Percentiles rank a stretch among this genome's conserved stretches.
phyloP scores from a whole-genome alignment of 139 green algal species.

The Chlorella vulgaris region DNA sequence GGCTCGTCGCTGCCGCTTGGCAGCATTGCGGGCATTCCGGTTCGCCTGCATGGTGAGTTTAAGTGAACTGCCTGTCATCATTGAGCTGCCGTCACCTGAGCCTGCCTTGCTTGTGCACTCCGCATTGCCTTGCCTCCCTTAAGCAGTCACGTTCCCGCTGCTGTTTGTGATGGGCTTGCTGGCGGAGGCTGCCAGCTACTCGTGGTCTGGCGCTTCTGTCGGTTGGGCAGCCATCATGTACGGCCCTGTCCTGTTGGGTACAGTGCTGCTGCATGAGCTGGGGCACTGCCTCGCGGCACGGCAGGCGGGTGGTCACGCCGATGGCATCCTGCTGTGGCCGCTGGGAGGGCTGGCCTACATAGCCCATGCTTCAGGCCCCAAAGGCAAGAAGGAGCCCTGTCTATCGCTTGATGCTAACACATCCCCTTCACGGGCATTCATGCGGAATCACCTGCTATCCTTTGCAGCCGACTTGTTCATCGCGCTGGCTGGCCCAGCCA shows the following conservation, averaged over 20 bases:
- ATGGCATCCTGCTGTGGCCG: slow-evolving; percentile 79
- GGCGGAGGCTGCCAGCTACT: not conserved
- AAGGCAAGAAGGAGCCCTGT: slow-evolving; percentile 12
- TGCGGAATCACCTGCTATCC: not conserved
- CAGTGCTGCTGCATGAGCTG: slow-evolving; percentile 72
- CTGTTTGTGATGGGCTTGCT: slow-evolving; percentile 17
- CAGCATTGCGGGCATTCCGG: slow-evolving; percentile 20
- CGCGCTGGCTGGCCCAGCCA: slow-evolving; percentile 73
- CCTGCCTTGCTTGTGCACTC: not conserved
- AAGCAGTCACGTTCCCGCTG: slow-evolving; percentile 34
- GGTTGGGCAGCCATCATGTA: slow-evolving; percentile 25
- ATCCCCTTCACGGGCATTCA: too few relatives aligned
- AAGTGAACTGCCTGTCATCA: not conserved
- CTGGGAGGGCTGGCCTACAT: slow-evolving; percentile 80
- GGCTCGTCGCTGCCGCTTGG: slow-evolving; percentile 15
- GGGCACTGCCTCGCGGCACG: slow-evolving; percentile 55
- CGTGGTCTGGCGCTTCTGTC: not conserved
- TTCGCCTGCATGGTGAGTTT: slow-evolving; percentile 29
- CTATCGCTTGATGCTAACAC: not conserved
- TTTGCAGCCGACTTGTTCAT: slow-evolving; percentile 68
- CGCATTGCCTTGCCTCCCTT: not conserved
- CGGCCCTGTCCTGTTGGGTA: slow-evolving; percentile 62
- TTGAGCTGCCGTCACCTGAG: too few relatives aligned
- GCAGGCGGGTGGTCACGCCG: slow-evolving; percentile 48
- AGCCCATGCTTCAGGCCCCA: slow-evolving; percentile 56